Evolutionary conservation across 139 green algal genomes (phyloP), one percentile per base, ranked within the genome.

Genomic region (Chlorella sp.): DNA sequence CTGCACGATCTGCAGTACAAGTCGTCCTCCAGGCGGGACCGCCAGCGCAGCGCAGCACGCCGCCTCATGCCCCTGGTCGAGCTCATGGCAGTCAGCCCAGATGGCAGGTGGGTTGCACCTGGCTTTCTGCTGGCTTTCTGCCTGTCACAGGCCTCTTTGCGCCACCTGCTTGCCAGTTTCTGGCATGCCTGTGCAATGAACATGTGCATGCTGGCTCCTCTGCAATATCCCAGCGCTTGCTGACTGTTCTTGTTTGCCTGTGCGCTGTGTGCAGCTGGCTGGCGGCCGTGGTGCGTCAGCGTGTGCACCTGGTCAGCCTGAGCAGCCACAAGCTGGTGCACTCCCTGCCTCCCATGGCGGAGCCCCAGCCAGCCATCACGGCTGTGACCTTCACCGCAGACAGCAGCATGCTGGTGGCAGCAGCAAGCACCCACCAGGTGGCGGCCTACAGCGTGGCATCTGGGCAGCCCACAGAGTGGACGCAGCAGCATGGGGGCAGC

Each of bases 371-470:
- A 0, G 77, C 92, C 2, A 83, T 96, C 68, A 94, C 91, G 1
- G 91, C 93, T 1, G 16, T 96, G 5, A 91, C 89, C 1, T 96
- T 98, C 85, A 92, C 86, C 32, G 75, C 91, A 4, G 93, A 95
- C 85, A 89, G 94, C 57, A 85, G 91, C 64, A 42, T 40, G 9
- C 60, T 98, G 36, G 93, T 92, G 21, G 81, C 95, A 4, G 94
- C 83, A 3, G 93, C 87, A 2, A 91, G 90, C 30, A 89, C 68
- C 53, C 91, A 91, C 71, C 76, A 83, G 16, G 61, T 97, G 30
- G 83, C 77, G 4, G 80, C 94, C 11, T 96, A 93, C 76, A 87
- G 95, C 75, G 84, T 92, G 36, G 86, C 88, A 1, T 91, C 32
- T 12, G 68, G 91, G 32, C 69, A 77, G 81, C 91, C 90, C 4